Evolutionary conservation across 192 early-diverging fungal species (phyloP).

Genomic region (Paraglomus brasilianum): DNA sequence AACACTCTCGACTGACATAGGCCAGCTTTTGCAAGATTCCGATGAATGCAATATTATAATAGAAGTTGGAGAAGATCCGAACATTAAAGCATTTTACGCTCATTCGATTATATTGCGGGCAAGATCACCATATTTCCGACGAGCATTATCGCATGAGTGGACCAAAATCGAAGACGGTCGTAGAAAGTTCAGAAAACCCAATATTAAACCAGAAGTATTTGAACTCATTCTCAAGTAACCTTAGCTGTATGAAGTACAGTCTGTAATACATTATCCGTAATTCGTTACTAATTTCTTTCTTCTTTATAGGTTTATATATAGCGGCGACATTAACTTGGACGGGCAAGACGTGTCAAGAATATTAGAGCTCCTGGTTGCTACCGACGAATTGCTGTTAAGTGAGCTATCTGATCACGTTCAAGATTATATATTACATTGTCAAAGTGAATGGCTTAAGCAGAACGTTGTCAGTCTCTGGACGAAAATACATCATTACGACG

Average conservation of each 20-base stretch:
- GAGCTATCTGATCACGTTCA: constrained; percentile 24
- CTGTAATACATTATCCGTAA: background rate
- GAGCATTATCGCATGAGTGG: constrained; percentile 19
- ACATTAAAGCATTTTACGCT: constrained; percentile 20
- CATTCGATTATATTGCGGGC: constrained; percentile 23
- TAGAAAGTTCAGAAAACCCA: constrained; percentile 17
- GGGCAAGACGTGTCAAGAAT: background rate
- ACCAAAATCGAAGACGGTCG: constrained; percentile 5
- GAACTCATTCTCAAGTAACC: constrained; percentile 15
- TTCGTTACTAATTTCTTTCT: background rate
- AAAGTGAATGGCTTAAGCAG: constrained; percentile 3
- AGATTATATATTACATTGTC: constrained; percentile 17
- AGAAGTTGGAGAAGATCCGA: constrained; percentile 25
- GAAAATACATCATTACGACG: constrained; percentile 18
- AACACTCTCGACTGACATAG: constrained; percentile 9
- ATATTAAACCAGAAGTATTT: constrained; percentile 27
- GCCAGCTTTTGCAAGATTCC: background rate
- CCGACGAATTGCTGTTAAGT: constrained; percentile 24
- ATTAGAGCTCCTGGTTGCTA: constrained; percentile 15
- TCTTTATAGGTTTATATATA: constrained; percentile 20
- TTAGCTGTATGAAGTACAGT: background rate
- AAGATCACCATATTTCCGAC: constrained; percentile 22
- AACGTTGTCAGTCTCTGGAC: constrained; percentile 18
- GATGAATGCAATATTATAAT: constrained; percentile 25
- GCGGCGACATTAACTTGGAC: background rate